phyloP scores from a whole-genome alignment of 2,329 filamentous ascomycete genomes.

The Scolecobasidium constrictum region DNA sequence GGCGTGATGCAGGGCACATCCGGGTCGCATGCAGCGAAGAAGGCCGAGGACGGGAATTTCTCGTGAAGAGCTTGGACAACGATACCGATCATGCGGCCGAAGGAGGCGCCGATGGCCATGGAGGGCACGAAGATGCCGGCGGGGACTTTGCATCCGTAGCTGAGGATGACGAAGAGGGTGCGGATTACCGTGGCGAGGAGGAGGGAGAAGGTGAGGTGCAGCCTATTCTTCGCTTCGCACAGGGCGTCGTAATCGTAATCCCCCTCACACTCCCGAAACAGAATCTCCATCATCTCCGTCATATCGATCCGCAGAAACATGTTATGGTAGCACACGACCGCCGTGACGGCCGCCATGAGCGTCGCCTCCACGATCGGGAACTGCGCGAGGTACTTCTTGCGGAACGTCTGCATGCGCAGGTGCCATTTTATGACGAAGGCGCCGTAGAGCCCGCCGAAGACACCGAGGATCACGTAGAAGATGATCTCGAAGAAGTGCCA shows the following conservation, averaged over 20 bases:
- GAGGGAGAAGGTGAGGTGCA: conserved; percentile 69
- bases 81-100: conserved; percentile 89
- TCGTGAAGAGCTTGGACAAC: conserved; percentile 84
- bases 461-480: conserved; percentile 83
- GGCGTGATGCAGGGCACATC: conserved; percentile 95
- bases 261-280: conserved; percentile 89
- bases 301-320: conserved; percentile 94
- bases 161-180: conserved; percentile 80
- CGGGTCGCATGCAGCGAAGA: conserved; percentile 81
- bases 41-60: conserved; percentile 66
- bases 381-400: conserved; percentile 78
- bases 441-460: conserved; percentile 90
- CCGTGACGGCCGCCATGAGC: conserved; percentile 70
- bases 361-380: conserved; percentile 84
- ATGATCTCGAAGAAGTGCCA: conserved; percentile 97
- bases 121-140: conserved; percentile 97
- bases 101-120: conserved; percentile 93
- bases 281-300: conserved; percentile 98
- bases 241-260: conserved; percentile 80
- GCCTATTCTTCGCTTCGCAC: conserved; percentile 68
- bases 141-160: conserved; percentile 95
- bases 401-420: conserved; percentile 76
- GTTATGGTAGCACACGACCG: conserved; percentile 92
- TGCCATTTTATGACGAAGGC: conserved; percentile 99
- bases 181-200: conserved; percentile 70